Percentiles rank a stretch among this genome's conserved stretches.
These are phyloP conservation scores for Amylocystis lapponica DNA, from an alignment of 768 basidiomycete genomes.

Conservation along the genomic window DNA sequence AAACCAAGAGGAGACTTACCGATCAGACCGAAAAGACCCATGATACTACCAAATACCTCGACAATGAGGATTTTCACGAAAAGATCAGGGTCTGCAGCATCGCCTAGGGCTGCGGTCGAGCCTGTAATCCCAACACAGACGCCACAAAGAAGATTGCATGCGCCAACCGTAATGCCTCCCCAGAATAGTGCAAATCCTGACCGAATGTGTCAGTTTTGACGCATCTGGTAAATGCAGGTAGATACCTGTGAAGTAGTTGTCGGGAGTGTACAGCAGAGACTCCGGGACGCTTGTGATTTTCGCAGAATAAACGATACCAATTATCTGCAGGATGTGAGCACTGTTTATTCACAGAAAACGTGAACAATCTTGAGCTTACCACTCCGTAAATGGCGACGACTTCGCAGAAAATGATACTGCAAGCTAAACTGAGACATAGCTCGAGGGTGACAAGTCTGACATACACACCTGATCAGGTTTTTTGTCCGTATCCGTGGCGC, in stretches of 20 bases:
- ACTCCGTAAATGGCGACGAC: conserved; percentile 99
- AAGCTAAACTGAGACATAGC: background rate
- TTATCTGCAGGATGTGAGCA: conserved; percentile 50
- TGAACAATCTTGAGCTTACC: no score
- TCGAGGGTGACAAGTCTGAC: background rate
- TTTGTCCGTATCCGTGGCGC: conserved; percentile 93
- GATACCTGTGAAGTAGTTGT: conserved; percentile 90
- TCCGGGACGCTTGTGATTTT: conserved; percentile 64
- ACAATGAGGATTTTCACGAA: conserved; percentile 98
- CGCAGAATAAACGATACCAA: conserved; percentile 92
- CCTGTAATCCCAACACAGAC: conserved; percentile 93
- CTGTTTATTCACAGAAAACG: no score
- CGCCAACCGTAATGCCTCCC: conserved; percentile 91
- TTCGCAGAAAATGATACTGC: conserved; percentile 97
- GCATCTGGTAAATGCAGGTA: background rate
- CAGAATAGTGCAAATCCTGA: conserved; percentile 92
- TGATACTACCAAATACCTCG: conserved; percentile 88
- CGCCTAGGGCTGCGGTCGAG: conserved; percentile 90
- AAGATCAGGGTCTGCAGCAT: conserved; percentile 89
- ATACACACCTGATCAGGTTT: conserved; percentile 85
- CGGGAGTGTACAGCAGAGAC: conserved; percentile 66
- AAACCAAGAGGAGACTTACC: conserved; percentile 56
- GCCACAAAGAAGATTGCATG: conserved; percentile 93
- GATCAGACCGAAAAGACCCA: conserved; percentile 91
- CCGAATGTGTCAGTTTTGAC: background rate